Evolutionary conservation across 352 stramenopile species (phyloP).

Genomic region (Pythium monospermum): DNA sequence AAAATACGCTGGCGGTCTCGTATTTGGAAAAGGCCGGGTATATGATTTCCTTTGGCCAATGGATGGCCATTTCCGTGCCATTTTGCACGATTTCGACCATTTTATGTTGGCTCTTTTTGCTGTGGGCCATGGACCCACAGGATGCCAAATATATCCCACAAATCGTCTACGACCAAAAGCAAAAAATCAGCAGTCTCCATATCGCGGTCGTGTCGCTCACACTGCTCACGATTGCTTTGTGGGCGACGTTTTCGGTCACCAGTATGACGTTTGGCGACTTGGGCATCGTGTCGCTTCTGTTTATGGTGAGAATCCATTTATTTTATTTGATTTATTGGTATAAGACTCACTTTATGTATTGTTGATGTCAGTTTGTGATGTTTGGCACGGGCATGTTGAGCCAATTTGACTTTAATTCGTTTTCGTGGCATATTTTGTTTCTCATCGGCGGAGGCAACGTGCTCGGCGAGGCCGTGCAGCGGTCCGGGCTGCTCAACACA

Average conservation of each 20-base stretch:
- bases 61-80: conserved; percentile 86
- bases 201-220: conserved; percentile 88
- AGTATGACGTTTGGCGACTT: conserved; percentile 88
- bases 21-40: conserved; percentile 86
- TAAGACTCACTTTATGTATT: neutral
- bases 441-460: conserved; percentile 91
- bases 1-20: conserved; percentile 84
- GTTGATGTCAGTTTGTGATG: conserved; percentile 59
- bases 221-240: conserved; percentile 88
- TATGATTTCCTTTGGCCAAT: conserved; percentile 86
- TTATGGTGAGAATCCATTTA: conserved; percentile 70
- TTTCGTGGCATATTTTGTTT: conserved; percentile 93
- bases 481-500: conserved; percentile 76
- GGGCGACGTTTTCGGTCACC: conserved; percentile 84
- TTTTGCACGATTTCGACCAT: conserved; percentile 87
- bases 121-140: conserved; percentile 81
- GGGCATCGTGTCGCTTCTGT: conserved; percentile 88
- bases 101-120: conserved; percentile 87
- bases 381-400: conserved; percentile 87
- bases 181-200: conserved; percentile 86
- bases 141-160: conserved; percentile 89
- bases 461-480: conserved; percentile 83
- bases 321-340: conserved; percentile 6
- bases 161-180: conserved; percentile 90
- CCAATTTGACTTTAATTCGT: conserved; percentile 93